Conservation (phyloP, 305 asterid genomes). For the Fraxinus latifolia region DNA sequence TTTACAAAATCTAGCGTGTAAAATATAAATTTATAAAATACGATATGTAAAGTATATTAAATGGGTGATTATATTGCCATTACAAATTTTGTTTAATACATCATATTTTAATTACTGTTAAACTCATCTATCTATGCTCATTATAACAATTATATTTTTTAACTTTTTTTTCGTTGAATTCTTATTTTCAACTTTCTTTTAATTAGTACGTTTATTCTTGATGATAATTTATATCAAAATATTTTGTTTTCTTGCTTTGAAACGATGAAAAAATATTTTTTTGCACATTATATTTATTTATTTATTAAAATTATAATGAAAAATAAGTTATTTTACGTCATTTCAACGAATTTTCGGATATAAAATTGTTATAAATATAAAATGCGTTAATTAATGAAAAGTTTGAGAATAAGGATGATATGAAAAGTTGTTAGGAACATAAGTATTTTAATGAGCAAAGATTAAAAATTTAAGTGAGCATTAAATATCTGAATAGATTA, state of each 20-base stretch:
- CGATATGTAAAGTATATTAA: no score
- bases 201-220: no score
- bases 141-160: no score
- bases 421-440: neutral
- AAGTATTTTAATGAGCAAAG: neutral
- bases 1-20: neutral
- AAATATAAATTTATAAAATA: no score
- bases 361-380: no score
- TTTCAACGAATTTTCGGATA: neutral
- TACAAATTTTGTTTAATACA: neutral
- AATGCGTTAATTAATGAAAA: neutral
- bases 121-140: neutral
- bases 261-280: neutral
- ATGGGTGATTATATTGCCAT: no score
- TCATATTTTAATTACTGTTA: neutral
- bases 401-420: neutral
- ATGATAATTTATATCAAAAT: neutral
- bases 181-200: no score
- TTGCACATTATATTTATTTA: no score
- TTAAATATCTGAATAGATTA: no score
- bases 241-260: no score
- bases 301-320: neutral
- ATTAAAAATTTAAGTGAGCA: no score
- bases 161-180: neutral
- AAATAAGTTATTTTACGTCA: neutral